Conservation (phyloP, 192 early-diverging fungal genomes). For the Coemansia sp. region DNA sequence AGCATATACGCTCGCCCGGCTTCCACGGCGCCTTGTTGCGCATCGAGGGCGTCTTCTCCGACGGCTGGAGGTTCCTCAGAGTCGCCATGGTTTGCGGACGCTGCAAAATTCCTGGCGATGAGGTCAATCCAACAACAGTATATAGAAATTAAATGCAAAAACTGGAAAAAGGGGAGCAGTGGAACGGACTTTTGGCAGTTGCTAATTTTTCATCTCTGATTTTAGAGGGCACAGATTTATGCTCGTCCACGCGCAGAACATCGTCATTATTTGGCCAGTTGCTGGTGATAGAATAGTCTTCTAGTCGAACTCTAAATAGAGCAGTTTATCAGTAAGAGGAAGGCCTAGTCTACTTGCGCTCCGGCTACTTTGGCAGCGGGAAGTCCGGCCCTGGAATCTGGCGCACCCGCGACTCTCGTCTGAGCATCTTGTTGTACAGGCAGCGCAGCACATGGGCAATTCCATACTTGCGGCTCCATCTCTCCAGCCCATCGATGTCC, state of each 20-base stretch:
- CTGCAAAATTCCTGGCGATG: neutral
- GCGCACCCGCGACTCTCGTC: neutral
- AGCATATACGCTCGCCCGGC: slow-evolving; percentile 44
- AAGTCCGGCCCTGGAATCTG: neutral
- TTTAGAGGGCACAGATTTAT: too few relatives aligned
- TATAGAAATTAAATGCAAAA: too few relatives aligned
- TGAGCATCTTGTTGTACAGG: slow-evolving; percentile 86
- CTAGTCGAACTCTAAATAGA: too few relatives aligned
- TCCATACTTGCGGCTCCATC: slow-evolving; percentile 77
- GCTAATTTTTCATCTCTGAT: too few relatives aligned
- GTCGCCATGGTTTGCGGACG: slow-evolving; percentile 7
- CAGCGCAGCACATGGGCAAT: slow-evolving; percentile 80
- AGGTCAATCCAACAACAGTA: too few relatives aligned
- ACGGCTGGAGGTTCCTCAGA: neutral
- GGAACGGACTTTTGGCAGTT: too few relatives aligned
- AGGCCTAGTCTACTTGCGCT: neutral
- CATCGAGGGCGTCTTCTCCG: slow-evolving; percentile 3
- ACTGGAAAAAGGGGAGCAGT: too few relatives aligned
- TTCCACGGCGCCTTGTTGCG: slow-evolving; percentile 19
- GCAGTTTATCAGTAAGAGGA: too few relatives aligned
- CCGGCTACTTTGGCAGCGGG: neutral
- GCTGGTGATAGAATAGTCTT: too few relatives aligned
- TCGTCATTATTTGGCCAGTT: too few relatives aligned
- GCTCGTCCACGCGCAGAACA: too few relatives aligned
- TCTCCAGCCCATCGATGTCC: slow-evolving; percentile 67